A percentile compares a stretch with the other conserved stretches of the same genome.
These are phyloP conservation scores for Pilaira anomala DNA, from an alignment of 192 early-diverging fungal genomes.

Conservation along the genomic window DNA sequence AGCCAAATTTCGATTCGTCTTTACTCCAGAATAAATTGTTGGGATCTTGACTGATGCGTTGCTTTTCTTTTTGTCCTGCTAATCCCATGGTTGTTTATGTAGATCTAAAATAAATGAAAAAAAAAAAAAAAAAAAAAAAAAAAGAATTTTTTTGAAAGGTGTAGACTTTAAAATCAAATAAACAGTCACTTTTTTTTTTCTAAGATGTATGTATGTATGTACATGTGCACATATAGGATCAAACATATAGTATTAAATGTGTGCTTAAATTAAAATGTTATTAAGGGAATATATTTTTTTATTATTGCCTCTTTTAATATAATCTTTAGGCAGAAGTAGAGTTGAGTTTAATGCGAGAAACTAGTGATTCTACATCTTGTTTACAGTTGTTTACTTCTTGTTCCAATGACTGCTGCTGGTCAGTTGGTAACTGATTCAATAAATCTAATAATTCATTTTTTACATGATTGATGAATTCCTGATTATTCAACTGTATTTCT, in stretches of 20 bases:
- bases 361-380: neutral
- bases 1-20: constrained; percentile 80
- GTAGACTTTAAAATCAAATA: neutral
- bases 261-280: too few relatives aligned
- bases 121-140: neutral
- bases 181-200: neutral
- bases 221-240: too few relatives aligned
- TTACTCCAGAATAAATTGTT: constrained; percentile 88
- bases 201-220: too few relatives aligned
- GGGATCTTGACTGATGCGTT: constrained; percentile 85
- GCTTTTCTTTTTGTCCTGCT: constrained; percentile 65
- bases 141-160: neutral
- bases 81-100: constrained; percentile 66
- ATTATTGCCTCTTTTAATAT: neutral
- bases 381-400: neutral
- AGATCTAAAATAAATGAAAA: neutral
- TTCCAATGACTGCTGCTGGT: too few relatives aligned
- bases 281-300: too few relatives aligned
- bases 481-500: neutral
- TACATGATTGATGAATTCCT: neutral
- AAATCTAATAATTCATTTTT: neutral
- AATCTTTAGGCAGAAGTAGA: neutral
- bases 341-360: too few relatives aligned
- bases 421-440: neutral
- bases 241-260: too few relatives aligned